Evolutionary conservation across 306 rosid genomes (phyloP), one percentile per base, ranked within the genome.

Genomic region (Ormosia semicastrata): DNA sequence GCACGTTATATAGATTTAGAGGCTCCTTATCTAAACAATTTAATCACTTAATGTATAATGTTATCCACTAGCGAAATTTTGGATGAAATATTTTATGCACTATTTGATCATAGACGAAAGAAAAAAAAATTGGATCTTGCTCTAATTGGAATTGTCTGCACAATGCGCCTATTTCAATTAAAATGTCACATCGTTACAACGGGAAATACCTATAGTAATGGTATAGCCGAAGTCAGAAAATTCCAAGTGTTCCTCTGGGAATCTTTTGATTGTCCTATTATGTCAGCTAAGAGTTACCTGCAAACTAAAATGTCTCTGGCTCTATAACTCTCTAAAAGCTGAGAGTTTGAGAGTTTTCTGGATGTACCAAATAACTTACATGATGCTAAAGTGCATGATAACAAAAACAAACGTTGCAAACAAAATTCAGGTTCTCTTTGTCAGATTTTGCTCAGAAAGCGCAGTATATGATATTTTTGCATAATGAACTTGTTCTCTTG

Each of bases 161-260:
- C 73, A 76, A 57, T 62, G 77, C 68, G 18, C 56, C 82, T 14
- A 14, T 56, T 43, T 71, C 83, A 6, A 79, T 89, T 72, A 87
- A 84, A 83, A 87, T 88, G 79, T 86, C 91, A 12, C 54, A 73
- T 52, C 89, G 89, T 50, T 82, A 75, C 71, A 79, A 41, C 70
- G 89, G 86, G 37, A 83, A 81, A 40, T 65, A 79, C 24, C 29
- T 39, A 7, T 43, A 66, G 15, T 54, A 65, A 8, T 68, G 57
- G 77, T 56, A 83, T 37, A 12, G 59, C 30, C 34, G 64, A 30
- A 17, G 53, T 32, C 67, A 66, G 40, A 70, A 58, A 79, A 52
- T 86, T 81, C 29, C 84, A 47, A 12, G 60, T 78, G 62, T 44
- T 74, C 85, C 84, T 14, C 12, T 78, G 8, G 40, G 87, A 69